Percentiles rank a stretch among this genome's conserved stretches.
Conservation (phyloP, 2,329 filamentous ascomycete species). For the Beauveria caledonica region DNA sequence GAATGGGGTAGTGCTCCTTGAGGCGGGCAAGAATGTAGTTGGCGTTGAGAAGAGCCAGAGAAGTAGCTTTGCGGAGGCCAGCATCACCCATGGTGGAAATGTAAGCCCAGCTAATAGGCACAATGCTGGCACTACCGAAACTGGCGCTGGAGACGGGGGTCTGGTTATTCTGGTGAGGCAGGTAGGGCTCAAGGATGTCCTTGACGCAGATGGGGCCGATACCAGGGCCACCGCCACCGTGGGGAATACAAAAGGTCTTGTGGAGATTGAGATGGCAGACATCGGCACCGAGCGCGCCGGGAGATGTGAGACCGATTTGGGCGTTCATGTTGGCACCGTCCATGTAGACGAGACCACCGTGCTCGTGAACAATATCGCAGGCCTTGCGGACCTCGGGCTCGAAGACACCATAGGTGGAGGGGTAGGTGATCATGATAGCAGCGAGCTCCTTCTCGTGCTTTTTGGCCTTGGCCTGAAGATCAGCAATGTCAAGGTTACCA, state of each 20-base stretch:
- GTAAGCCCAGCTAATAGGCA: slow-evolving; percentile 92
- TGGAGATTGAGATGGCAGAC: slow-evolving; percentile 96
- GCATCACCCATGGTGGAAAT: slow-evolving; percentile 82
- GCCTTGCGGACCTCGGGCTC: slow-evolving; percentile 82
- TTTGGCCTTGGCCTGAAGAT: slow-evolving; percentile 81
- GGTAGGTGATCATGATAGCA: slow-evolving; percentile 96
- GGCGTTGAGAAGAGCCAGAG: slow-evolving; percentile 88
- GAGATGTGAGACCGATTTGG: slow-evolving; percentile 90
- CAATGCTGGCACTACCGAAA: slow-evolving; percentile 82
- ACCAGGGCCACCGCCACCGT: slow-evolving; percentile 88
- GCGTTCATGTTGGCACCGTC: slow-evolving; percentile 98
- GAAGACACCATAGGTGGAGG: slow-evolving; percentile 90
- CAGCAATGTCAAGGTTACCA: slow-evolving; percentile 80
- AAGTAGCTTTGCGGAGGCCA: slow-evolving; percentile 81
- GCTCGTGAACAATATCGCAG: slow-evolving; percentile 74
- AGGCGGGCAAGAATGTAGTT: slow-evolving; percentile 93
- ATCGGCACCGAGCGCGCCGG: slow-evolving; percentile 90
- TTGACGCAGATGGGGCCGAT: slow-evolving; percentile 93
- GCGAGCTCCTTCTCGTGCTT: slow-evolving; percentile 79
- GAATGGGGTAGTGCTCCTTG: slow-evolving; percentile 75
- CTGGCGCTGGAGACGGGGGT: slow-evolving; percentile 64
- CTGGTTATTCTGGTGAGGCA: slow-evolving; percentile 46
- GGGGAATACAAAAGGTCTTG: slow-evolving; percentile 98
- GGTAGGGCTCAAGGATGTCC: slow-evolving; percentile 64
- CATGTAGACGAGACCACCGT: slow-evolving; percentile 96